A percentile compares a stretch with the other conserved stretches of the same genome.
Evolutionary conservation across 495 filamentous ascomycete genomes (phyloP).

Genomic region (Trypethelium eluteriae): DNA sequence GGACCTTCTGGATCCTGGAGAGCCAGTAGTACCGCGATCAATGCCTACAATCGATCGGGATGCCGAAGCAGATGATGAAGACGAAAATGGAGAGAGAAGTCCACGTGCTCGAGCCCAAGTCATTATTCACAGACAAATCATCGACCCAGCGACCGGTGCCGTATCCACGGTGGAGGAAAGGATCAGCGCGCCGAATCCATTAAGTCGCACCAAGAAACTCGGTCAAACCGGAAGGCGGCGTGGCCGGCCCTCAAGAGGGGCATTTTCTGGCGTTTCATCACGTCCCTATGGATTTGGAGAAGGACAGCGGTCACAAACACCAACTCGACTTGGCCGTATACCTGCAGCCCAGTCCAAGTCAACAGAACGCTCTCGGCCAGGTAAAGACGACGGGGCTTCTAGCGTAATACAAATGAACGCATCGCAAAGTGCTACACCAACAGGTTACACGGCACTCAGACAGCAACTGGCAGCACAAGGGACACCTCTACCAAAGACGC

Average conservation of each 20-base stretch:
- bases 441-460: slow-evolving; percentile 32
- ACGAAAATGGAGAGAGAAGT: slow-evolving; percentile 21
- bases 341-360: not conserved
- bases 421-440: not conserved
- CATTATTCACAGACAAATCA: slow-evolving; percentile 13
- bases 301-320: not conserved
- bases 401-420: no score
- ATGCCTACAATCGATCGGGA: slow-evolving; percentile 9
- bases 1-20: slow-evolving; percentile 57
- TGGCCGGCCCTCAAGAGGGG: slow-evolving; percentile 2
- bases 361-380: not conserved
- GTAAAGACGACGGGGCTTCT: no score
- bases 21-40: slow-evolving; percentile 15
- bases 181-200: not conserved
- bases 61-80: slow-evolving; percentile 30
- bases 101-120: slow-evolving; percentile 9
- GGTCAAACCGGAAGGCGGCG: slow-evolving; percentile 12
- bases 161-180: not conserved
- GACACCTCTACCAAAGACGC: slow-evolving; percentile 33
- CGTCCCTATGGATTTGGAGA: slow-evolving; percentile 8
- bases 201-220: not conserved
- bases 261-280: not conserved
- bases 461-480: slow-evolving; percentile 22
- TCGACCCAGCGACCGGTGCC: slow-evolving; percentile 12
- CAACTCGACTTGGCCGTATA: not conserved